Base-by-base conservation (phyloP, 352 stramenopile species). In the Thalassiosira ordinaria region DNA sequence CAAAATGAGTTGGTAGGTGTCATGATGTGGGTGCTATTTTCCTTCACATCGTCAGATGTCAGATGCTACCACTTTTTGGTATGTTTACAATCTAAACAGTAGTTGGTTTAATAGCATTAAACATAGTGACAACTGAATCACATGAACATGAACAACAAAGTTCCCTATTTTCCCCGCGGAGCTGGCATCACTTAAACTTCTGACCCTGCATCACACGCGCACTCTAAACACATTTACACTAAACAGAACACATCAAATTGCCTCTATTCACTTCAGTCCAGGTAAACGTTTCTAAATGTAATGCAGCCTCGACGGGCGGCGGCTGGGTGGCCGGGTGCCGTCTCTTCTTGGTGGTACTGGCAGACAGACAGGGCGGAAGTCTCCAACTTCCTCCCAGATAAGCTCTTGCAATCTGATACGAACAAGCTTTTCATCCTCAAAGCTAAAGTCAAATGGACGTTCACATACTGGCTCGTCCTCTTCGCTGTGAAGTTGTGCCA, bases 401-500 rank as follows among this genome's bases (percentile, higher is more conserved):
- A 95, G 67, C 67, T 95, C 88, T 78, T 93, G 85, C 20, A 95
- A 73, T 60, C 88, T 68, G 37, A 89, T 75, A 26, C 88, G 63
- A 62, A 92, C 67, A 3, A 95, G 69, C 41, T 91, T 89, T 60
- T 93, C 85, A 53, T 93, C 87, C 65, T 95, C 90, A 56, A 95
- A 95, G 27, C 66, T 88, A 57, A 92, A 95, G 53, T 95, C 90
- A 76, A 95, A 95, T 9, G 62, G 35, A 37, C 74, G 68, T 16
- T 86, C 75, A n/a, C 78, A 81, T 20, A 87, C 75, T 33, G 90
- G 86, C 61, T 96, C 94, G 61, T 96, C 90, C 26, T 93, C 82
- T 37, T 85, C 61, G 55, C 80, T 94, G 79, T 97, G 94, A 35
- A 96, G 82, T 41, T 98, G 97, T 39, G 94, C 88, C 52, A 99